Base-by-base conservation (phyloP, 129 eudicot species). In the Centella asiatica region DNA sequence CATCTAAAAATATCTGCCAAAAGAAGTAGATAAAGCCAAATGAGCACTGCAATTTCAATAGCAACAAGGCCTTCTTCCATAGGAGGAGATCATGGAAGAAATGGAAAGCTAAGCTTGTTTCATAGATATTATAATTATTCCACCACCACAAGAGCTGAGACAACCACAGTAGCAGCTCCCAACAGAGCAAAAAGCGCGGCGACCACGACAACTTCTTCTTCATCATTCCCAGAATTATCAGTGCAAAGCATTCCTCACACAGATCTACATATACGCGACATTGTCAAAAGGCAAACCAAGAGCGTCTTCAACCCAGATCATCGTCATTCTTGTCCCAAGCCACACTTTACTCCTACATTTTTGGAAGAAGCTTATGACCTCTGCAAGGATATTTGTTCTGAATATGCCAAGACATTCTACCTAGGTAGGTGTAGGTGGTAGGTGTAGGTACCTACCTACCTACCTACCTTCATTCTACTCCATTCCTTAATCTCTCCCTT, bases 371-470 rank as follows among this genome's bases (percentile, higher is more conserved):
- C 96, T 6, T 92, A 84, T 72, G 82, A 80, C 7, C 64, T 83
- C 51, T 92, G 98, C 39, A 78, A 78, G 60, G 75, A 77, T 23
- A 67, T 92, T 19, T 92, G 98, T 71, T 95, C 87, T 7, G 94
- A 87, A 66, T 79, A 87, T 81, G 94, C 98, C 18, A 92, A 84
- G 72, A 92, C 95, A 33, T 92, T 87, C 62, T 92, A 87, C 74
- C 58, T 92, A 68, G 98, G 98, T 90, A 54, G 42, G 20, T n/a
- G 29, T 51, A 31, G 26, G 24, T 1, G 20, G 28, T 22, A 10
- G 4, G 11, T 7, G 56, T 10, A 50, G 23, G 3, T 49, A 49
- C n/a, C n/a, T n/a, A n/a, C n/a, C n/a, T n/a, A n/a, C n/a, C n/a
- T n/a, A n/a, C n/a, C n/a, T n/a, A n/a, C n/a, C n/a, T n/a, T n/a